Percentiles rank a stretch among this genome's conserved stretches.
These are phyloP conservation scores for Gynochthodes officinalis DNA, from an alignment of 257 asterid genomes.

Conservation along the genomic window DNA sequence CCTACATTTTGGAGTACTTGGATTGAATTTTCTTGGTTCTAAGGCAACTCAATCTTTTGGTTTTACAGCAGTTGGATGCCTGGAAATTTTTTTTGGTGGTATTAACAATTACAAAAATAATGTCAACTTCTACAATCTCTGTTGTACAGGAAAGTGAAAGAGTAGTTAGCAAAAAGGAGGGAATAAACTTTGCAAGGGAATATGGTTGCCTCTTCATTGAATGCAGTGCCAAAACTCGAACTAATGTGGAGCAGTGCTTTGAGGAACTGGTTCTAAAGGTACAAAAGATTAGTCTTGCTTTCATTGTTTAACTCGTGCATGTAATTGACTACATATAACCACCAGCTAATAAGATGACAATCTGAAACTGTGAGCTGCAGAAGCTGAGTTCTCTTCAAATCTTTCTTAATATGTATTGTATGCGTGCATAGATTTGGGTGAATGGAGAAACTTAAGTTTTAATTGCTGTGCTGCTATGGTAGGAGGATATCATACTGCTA, in stretches of 20 bases:
- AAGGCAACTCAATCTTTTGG: background rate
- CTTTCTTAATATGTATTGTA: background rate
- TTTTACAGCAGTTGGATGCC: background rate
- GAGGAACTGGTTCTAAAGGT: constrained; percentile 94
- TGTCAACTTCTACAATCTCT: background rate
- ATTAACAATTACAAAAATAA: background rate
- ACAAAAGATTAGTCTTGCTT: constrained; percentile 7
- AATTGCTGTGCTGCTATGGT: background rate
- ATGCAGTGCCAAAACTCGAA: constrained; percentile 93
- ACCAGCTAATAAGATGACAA: background rate
- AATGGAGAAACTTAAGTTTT: background rate
- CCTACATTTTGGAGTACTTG: background rate
- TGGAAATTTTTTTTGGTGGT: background rate
- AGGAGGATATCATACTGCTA: too few relatives aligned
- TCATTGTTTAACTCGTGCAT: background rate
- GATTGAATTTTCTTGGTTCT: background rate
- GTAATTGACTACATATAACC: background rate
- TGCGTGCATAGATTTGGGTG: background rate
- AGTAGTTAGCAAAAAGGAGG: constrained; percentile 88
- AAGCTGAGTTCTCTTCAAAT: background rate
- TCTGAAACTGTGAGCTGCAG: background rate
- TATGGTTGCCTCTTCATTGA: constrained; percentile 90
- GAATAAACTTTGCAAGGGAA: constrained; percentile 81
- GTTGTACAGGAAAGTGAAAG: constrained; percentile 68
- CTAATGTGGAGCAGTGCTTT: constrained; percentile 91